Percentiles rank a stretch among this genome's conserved stretches.
Evolutionary conservation across 148 eudicot species (phyloP).

Genomic region (Camellia sinensis): DNA sequence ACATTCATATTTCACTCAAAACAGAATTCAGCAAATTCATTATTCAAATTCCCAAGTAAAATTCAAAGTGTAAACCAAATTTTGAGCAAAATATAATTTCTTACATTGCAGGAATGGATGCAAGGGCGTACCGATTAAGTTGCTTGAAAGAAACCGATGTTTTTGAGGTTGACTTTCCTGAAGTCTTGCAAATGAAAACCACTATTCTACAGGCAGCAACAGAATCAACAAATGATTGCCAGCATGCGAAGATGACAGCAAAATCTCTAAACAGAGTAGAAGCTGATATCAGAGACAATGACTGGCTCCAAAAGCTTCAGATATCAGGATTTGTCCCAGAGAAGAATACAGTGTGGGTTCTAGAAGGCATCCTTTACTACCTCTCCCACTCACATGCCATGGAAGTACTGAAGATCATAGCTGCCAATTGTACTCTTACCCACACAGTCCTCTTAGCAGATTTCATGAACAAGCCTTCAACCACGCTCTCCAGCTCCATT

Average conservation of each 20-base stretch:
- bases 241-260: conserved; percentile 46
- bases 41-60: background rate
- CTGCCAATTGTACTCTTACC: conserved; percentile 56
- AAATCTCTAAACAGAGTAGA: conserved; percentile 72
- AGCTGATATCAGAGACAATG: conserved; percentile 57
- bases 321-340: conserved; percentile 67
- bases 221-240: conserved; percentile 37
- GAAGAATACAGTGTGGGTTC: conserved; percentile 78
- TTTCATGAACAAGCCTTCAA: conserved; percentile 89
- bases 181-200: conserved; percentile 78
- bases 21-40: background rate
- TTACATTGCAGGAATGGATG: conserved; percentile 80
- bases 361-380: conserved; percentile 91
- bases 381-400: conserved; percentile 62
- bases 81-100: background rate
- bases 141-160: conserved; percentile 69
- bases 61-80: conserved; percentile 6
- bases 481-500: conserved; percentile 54
- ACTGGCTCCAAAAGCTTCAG: conserved; percentile 79
- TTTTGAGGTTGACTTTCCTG: conserved; percentile 84
- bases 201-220: conserved; percentile 64
- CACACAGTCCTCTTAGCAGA: conserved; percentile 79
- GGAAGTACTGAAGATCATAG: conserved; percentile 65
- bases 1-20: background rate
- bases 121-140: conserved; percentile 75